Base-by-base conservation (phyloP, 2,329 filamentous ascomycete genomes). In the Calonectria crousiana region DNA sequence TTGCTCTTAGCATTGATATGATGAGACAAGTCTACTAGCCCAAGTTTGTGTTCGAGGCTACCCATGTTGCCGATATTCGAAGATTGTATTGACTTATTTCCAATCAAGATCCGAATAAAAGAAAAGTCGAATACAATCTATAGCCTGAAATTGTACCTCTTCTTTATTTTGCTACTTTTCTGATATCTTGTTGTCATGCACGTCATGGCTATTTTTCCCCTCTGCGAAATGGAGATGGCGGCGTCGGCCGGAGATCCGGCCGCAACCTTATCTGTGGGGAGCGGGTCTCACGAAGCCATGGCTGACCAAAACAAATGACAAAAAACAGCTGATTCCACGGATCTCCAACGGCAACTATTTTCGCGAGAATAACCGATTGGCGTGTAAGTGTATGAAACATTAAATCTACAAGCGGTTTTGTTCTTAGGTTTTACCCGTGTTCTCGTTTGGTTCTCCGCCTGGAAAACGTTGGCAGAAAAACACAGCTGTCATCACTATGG, bases 1-100 rank as follows among this genome's bases (percentile, higher is more conserved):
- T 77, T 79, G 73, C 79, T 82, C 62, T 80, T 78, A 14, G 68
- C 32, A 53, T 84, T 84, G 71, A 84, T 73, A 56, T 84, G 83
- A 64, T 83, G 82, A 1, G 80, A 80, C 8, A 83, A 60, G 66
- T 83, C 81, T n/a, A 79, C 73, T 16, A 51, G 41, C 34, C 28
- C 56, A 6, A 16, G 13, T 10, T 53, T 41, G 14, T 52, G 62
- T 38, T n/a, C 52, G 23, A 74, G 44, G 53, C 58, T 75, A 41
- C 67, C 72, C 73, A 75, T 73, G 18, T 56, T 73, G 51, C 6
- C 11, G 23, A 28, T 47, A 13, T 26, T 34, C 26, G 10, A 47
- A 30, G 32, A 30, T 36, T 51, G 2, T 11, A 8, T 26, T 32
- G 20, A n/a, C 4, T 10, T 51, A 4, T n/a, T 36, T 49, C 30